These are phyloP conservation scores for Calocybe cyanea DNA, from an alignment of 768 basidiomycete genomes.

Conservation along the genomic window DNA sequence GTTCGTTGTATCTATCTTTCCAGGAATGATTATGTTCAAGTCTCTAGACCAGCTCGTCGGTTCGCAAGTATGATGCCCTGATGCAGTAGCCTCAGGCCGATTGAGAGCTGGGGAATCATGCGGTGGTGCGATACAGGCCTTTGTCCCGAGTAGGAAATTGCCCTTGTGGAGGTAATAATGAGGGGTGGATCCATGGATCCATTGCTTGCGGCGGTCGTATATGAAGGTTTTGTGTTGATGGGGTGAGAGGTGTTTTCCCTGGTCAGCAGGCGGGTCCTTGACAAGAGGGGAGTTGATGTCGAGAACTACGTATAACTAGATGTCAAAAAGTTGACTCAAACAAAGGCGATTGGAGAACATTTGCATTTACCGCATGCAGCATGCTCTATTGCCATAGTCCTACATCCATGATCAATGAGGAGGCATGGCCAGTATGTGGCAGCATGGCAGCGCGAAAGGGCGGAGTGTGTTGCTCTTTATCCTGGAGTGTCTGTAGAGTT, in stretches of 20 bases:
- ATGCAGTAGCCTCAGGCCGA: slow-evolving; percentile 43
- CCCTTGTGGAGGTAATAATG: slow-evolving; percentile 38
- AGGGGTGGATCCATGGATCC: slow-evolving; percentile 44
- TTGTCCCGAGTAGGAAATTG: slow-evolving; percentile 44
- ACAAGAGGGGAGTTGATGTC: slow-evolving; percentile 27
- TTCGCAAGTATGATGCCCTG: slow-evolving; percentile 45
- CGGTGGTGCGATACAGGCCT: slow-evolving; percentile 40
- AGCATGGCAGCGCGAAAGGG: slow-evolving; percentile 49
- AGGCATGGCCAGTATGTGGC: slow-evolving; percentile 44
- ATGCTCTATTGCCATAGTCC: slow-evolving; percentile 29
- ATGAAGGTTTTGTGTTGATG: slow-evolving; percentile 37
- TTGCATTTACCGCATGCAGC: slow-evolving; percentile 33
- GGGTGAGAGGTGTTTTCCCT: slow-evolving; percentile 17
- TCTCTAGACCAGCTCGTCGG: slow-evolving; percentile 42
- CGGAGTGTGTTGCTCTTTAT: slow-evolving; percentile 36
- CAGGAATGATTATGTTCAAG: slow-evolving; percentile 48
- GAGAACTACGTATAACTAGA: slow-evolving; percentile 23
- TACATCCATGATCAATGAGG: slow-evolving; percentile 32
- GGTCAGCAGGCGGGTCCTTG: slow-evolving; percentile 23
- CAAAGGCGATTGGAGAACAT: slow-evolving; percentile 13
- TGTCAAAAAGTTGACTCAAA: background rate
- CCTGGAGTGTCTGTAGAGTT: slow-evolving; percentile 35
- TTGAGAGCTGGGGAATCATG: slow-evolving; percentile 50
- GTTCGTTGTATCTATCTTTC: slow-evolving; percentile 52
- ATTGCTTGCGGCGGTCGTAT: slow-evolving; percentile 39